A percentile compares a stretch with the other conserved stretches of the same genome.
Evolutionary conservation across 2,329 filamentous ascomycete genomes (phyloP).

Genomic region (Dothiorella sarmentorum): DNA sequence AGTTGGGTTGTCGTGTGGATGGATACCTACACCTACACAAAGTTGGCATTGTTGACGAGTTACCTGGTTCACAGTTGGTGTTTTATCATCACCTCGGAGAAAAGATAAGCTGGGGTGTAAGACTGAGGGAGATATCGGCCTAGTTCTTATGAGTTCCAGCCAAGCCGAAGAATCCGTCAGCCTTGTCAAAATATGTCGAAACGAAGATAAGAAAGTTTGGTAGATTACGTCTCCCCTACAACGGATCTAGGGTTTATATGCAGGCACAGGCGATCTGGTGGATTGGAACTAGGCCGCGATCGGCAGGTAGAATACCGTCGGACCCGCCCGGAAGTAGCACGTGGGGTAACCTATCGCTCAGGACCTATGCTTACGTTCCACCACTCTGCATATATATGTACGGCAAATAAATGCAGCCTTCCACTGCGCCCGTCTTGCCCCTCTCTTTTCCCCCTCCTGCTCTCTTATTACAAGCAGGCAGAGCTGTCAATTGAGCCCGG

Average conservation of each 20-base stretch:
- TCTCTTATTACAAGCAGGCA: not conserved
- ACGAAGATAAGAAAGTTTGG: not conserved
- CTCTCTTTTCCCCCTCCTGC: not conserved
- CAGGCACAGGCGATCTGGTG: constrained; percentile 10
- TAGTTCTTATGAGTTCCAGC: not conserved
- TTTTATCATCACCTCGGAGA: not conserved
- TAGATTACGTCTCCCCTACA: constrained; percentile 1
- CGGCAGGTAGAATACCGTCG: constrained; percentile 1
- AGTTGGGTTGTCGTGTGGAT: not conserved
- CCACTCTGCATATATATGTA: too few relatives aligned
- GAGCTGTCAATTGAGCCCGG: not conserved
- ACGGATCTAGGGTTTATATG: not conserved
- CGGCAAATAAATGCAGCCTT: too few relatives aligned
- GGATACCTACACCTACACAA: too few relatives aligned
- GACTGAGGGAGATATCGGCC: not conserved
- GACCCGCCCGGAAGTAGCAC: not conserved
- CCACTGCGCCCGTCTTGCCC: not conserved
- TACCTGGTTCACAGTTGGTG: too few relatives aligned
- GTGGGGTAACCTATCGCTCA: constrained; percentile 6
- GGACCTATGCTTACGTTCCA: too few relatives aligned
- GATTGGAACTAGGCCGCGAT: not conserved
- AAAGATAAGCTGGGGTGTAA: not conserved
- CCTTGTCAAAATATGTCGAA: not conserved
- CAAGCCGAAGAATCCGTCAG: not conserved
- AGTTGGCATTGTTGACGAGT: too few relatives aligned